These are phyloP conservation scores for Hypoxylon sp. DNA, from an alignment of 2,329 filamentous ascomycete species.

Conservation along the genomic window DNA sequence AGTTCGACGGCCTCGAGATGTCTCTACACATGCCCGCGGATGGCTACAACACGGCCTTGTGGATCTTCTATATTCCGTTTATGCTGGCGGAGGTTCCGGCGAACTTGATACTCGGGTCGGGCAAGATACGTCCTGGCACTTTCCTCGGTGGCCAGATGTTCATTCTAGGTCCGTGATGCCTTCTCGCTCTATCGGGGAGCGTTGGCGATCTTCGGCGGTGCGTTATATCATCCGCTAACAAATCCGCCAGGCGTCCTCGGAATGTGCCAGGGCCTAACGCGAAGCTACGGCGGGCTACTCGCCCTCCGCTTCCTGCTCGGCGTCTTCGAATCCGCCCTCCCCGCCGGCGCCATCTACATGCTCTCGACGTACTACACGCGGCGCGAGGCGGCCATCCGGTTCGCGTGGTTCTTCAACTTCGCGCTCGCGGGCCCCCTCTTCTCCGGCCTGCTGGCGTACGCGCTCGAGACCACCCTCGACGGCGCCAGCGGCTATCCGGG, in stretches of 20 bases:
- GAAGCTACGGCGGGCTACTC: constrained; percentile 54
- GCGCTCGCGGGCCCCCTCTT: constrained; percentile 54
- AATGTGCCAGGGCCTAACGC: constrained; percentile 56
- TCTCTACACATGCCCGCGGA: constrained; percentile 57
- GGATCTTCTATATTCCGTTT: constrained; percentile 60
- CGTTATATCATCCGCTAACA: constrained; percentile 18
- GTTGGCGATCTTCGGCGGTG: neutral
- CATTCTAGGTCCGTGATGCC: constrained; percentile 51
- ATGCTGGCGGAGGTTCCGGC: constrained; percentile 59
- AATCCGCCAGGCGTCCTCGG: constrained; percentile 53
- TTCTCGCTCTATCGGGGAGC: neutral
- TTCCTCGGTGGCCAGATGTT: constrained; percentile 57
- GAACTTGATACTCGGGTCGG: constrained; percentile 58
- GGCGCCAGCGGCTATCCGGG: constrained; percentile 54
- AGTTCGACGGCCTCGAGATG: constrained; percentile 56
- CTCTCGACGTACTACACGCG: constrained; percentile 49
- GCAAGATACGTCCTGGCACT: constrained; percentile 54
- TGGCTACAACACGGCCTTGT: constrained; percentile 57
- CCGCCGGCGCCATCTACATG: constrained; percentile 49
- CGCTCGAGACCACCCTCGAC: constrained; percentile 54
- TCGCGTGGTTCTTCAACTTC: constrained; percentile 53
- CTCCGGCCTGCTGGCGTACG: constrained; percentile 58
- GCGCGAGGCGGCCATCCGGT: constrained; percentile 44
- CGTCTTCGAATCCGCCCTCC: constrained; percentile 71
- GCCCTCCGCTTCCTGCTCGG: constrained; percentile 72